Base-by-base conservation (phyloP, 2,329 filamentous ascomycete species). In the Fusarium hostae region DNA sequence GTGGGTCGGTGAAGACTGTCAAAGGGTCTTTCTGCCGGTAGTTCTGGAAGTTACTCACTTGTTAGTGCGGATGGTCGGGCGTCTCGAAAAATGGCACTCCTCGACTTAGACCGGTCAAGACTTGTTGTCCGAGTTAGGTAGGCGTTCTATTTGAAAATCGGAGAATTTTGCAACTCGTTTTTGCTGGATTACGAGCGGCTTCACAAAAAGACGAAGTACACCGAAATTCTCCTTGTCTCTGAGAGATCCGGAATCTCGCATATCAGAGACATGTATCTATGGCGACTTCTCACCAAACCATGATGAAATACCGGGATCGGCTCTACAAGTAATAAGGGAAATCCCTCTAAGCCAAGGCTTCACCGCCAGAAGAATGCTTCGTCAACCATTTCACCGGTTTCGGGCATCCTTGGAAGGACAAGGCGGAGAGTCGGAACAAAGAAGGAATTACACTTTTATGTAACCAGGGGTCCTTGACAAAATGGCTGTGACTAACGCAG, bases 1-100 rank as follows among this genome's bases (percentile, higher is more conserved):
- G 75, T 77, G 75, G 75, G 74, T 66, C 75, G 59, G 66, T 70
- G 62, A 75, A 71, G 41, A 56, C 39, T 72, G 45, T 70, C 67
- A 65, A 73, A 74, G 57, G 48, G 44, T 59, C 50, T 63, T 61
- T 63, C 57, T 66, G 32, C 47, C 68, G 47, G 61, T 66, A 68
- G 62, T 61, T 51, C 32, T 51, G 18, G 48, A 52, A 52, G 48
- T 52, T 37, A 52, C 22, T 52, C 26, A 28, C 63, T 54, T 76
- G 51, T 67, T 75, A 75, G 75, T 70, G 72, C 64, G 65, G 59
- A 44, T 69, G 58, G 58, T 63, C 68, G 59, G 68, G 48, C 51
- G 56, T 63, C 62, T 75, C 51, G 44, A 61, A 55, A 58, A 69
- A 71, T 62, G 60, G 47, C 65, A 70, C 61, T 63, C 44, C 34